Conservation (phyloP, 2,329 filamentous ascomycete species). For the Colletotrichum aenigma region DNA sequence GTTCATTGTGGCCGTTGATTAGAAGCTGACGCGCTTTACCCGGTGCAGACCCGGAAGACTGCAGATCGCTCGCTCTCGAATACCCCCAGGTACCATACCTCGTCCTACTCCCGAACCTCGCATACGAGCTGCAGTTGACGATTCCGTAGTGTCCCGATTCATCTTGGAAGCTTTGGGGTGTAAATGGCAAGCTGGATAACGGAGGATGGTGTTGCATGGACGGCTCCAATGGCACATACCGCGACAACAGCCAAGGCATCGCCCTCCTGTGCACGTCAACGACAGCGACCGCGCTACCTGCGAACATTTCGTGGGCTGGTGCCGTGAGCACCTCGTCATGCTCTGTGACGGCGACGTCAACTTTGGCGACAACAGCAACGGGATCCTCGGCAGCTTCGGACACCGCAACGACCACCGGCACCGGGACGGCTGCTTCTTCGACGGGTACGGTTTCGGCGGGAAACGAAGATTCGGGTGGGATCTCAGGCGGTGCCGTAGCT, state of each 20-base stretch:
- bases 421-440: neutral
- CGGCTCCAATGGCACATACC: neutral
- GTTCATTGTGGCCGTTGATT: neutral
- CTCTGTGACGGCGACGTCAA: neutral
- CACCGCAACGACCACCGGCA: neutral
- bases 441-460: neutral
- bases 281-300: neutral
- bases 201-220: neutral
- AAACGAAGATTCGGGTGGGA: neutral
- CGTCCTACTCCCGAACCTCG: neutral
- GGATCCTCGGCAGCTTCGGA: accelerated
- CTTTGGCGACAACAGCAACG: neutral
- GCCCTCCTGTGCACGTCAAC: neutral
- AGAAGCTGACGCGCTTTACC: neutral
- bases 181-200: neutral
- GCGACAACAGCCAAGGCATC: neutral
- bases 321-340: neutral
- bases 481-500: neutral
- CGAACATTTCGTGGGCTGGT: neutral
- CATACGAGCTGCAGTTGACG: neutral
- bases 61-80: neutral
- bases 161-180: neutral
- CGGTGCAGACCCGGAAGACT: neutral
- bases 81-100: neutral
- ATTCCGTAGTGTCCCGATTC: neutral